These are phyloP conservation scores for Atkinsonella hypoxylon DNA, from an alignment of 2,329 filamentous ascomycete species.

Conservation along the genomic window DNA sequence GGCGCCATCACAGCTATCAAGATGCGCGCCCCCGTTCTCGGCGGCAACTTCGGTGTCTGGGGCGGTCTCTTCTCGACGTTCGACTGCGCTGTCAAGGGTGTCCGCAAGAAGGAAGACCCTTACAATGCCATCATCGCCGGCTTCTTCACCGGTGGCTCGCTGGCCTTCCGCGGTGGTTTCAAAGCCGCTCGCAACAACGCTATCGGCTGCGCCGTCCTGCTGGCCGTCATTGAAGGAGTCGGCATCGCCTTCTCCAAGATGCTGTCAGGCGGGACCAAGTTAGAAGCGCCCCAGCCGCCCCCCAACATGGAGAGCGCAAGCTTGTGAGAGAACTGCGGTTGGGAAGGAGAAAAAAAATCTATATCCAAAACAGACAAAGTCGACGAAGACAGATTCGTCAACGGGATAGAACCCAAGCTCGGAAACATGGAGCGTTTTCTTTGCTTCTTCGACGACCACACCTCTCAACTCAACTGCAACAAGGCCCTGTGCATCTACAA, in stretches of 20 bases:
- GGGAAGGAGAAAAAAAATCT: neutral
- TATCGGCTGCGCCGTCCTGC: conserved; percentile 86
- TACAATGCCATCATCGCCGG: conserved; percentile 97
- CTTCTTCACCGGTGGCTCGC: conserved; percentile 87
- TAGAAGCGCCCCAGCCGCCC: conserved; percentile 45
- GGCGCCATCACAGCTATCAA: conserved; percentile 96
- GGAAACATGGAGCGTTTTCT: neutral
- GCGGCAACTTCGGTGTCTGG: conserved; percentile 97
- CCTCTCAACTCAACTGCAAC: conserved; percentile 1
- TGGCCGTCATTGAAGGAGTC: conserved; percentile 94
- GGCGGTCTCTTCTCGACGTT: conserved; percentile 92
- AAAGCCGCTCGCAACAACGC: conserved; percentile 90
- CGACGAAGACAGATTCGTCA: neutral
- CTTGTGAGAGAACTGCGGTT: conserved; percentile 12
- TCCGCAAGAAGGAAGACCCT: conserved; percentile 92
- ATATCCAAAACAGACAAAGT: neutral
- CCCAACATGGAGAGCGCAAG: conserved; percentile 18
- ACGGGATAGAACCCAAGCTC: neutral
- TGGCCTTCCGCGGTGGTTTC: conserved; percentile 84
- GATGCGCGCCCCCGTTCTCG: conserved; percentile 87
- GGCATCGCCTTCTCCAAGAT: conserved; percentile 92
- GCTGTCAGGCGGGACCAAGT: conserved; percentile 78
- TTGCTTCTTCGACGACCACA: neutral
- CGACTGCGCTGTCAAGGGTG: conserved; percentile 91
- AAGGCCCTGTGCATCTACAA: neutral